Evolutionary conservation across 495 filamentous ascomycete genomes (phyloP).

Genomic region (Xylaria intraflava): DNA sequence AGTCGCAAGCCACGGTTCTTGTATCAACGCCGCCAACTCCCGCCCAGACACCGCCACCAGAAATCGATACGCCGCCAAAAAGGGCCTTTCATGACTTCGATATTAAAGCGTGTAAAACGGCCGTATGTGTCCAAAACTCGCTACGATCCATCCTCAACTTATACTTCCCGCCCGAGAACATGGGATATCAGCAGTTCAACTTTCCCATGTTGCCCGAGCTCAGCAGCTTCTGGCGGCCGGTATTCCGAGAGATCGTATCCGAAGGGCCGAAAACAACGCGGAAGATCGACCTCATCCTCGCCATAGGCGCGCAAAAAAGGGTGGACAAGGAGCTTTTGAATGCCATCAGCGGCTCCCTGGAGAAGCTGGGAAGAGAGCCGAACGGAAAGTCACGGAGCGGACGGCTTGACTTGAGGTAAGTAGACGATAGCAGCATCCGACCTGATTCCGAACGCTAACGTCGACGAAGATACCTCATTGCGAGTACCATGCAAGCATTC

Average conservation of each 20-base stretch:
- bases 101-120: conserved; percentile 27
- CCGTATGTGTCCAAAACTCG: conserved; percentile 37
- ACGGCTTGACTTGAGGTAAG: conserved; percentile 38
- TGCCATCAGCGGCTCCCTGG: conserved; percentile 30
- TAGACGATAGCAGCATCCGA: background rate
- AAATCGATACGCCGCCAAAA: background rate
- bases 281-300: conserved; percentile 39
- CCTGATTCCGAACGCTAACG: conserved; percentile 1
- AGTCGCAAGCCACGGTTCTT: conserved; percentile 4
- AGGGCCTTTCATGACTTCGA: conserved; percentile 32
- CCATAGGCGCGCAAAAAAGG: conserved; percentile 35
- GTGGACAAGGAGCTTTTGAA: conserved; percentile 31
- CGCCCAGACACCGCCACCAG: conserved; percentile 16
- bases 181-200: conserved; percentile 31
- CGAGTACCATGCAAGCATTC: conserved; percentile 43
- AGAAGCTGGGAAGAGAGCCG: conserved; percentile 35
- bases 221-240: conserved; percentile 34
- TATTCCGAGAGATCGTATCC: conserved; percentile 28
- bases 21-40: conserved; percentile 21
- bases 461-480: conserved; percentile 36
- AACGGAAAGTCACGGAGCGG: conserved; percentile 33
- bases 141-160: conserved; percentile 33
- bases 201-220: conserved; percentile 31
- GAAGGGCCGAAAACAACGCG: conserved; percentile 13
- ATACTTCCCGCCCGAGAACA: conserved; percentile 30